Evolutionary conservation across 306 rosid genomes (phyloP).

Genomic region (Notholithocarpus densiflorus): DNA sequence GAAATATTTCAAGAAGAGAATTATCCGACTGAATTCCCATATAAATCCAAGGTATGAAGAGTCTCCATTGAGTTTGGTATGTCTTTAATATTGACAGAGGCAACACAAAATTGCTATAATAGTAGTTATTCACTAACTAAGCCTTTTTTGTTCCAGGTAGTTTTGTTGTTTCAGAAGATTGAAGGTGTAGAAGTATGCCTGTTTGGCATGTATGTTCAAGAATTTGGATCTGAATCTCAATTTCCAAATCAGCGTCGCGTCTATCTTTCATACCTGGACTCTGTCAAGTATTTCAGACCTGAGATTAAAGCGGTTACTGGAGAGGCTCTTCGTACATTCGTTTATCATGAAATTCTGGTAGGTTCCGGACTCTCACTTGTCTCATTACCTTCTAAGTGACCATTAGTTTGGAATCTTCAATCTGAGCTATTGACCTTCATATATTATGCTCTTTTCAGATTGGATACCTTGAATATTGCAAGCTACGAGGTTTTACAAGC

Average conservation of each 20-base stretch:
- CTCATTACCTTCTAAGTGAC: constrained; percentile 1
- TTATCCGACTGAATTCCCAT: constrained; percentile 92
- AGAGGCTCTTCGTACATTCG: constrained; percentile 94
- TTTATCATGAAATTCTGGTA: constrained; percentile 98
- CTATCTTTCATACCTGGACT: constrained; percentile 92
- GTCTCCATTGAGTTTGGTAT: background rate
- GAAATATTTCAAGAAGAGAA: constrained; percentile 96
- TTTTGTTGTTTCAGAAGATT: constrained; percentile 92
- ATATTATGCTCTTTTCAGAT: constrained; percentile 44
- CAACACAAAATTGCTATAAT: background rate
- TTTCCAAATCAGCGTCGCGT: constrained; percentile 98
- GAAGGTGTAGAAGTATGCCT: constrained; percentile 99
- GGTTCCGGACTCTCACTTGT: constrained; percentile 14
- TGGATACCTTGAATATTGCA: constrained; percentile 97
- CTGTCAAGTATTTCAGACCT: constrained; percentile 97
- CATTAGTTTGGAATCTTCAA: constrained; percentile 11
- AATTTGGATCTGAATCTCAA: constrained; percentile 88
- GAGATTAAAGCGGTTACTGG: constrained; percentile 86
- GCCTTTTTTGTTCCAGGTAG: constrained; percentile 47
- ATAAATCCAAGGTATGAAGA: constrained; percentile 80
- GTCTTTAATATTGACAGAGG: background rate
- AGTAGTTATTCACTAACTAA: background rate
- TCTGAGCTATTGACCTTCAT: constrained; percentile 17
- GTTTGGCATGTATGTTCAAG: constrained; percentile 99
- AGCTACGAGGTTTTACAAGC: constrained; percentile 90